Base-by-base conservation (phyloP, 2,329 filamentous ascomycete species). In the Colletotrichum sp. region DNA sequence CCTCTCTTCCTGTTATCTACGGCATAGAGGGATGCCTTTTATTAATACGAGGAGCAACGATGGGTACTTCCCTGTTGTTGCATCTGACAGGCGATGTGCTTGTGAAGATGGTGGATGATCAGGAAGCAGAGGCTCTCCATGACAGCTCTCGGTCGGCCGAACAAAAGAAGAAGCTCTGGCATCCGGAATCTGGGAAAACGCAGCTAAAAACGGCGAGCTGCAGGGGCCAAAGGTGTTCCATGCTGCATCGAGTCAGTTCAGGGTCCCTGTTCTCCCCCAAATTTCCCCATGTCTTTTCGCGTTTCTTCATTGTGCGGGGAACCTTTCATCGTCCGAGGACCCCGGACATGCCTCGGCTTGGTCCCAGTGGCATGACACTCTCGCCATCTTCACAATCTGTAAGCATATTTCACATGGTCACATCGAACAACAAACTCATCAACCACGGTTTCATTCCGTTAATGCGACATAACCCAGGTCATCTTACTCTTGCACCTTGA, bases 401-500 rank as follows among this genome's bases (percentile, higher is more conserved):
- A 30, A 30, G 9, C 30, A 30, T 30, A n/a, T 28, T 58, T 24
- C 32, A 43, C 18, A 43, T 28, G 32, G 36, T 26, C 13, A 34
- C 58, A n/a, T 30, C n/a, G 24, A 32, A 28, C 28, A 28, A 28
- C 26, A 28, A 28, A 28, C 16, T 56, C 43, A 67, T 56, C 10
- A 13, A 13, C 7, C 21, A 10, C 7, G 5, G 6, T 5, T 8
- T 3, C 2, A 65, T 65, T 21, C 2, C 58, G 28, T 28, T 10
- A 8, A 58, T n/a, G 43, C 43, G n/a, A 52, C 43, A 24, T 52
- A 21, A 48, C 21, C 36, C 16, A 38, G 34, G 7, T 28, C 6
- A 4, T 12, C 4, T 38, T 82, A 81, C 10, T 78, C 79, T 12
- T 79, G 81, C 16, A 87, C 84, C 77, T 80, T 87, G 71, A 92